Evolutionary conservation across 192 early-diverging fungal species (phyloP), one percentile per base, ranked within the genome.

Genomic region (Backusella tuberculispora): DNA sequence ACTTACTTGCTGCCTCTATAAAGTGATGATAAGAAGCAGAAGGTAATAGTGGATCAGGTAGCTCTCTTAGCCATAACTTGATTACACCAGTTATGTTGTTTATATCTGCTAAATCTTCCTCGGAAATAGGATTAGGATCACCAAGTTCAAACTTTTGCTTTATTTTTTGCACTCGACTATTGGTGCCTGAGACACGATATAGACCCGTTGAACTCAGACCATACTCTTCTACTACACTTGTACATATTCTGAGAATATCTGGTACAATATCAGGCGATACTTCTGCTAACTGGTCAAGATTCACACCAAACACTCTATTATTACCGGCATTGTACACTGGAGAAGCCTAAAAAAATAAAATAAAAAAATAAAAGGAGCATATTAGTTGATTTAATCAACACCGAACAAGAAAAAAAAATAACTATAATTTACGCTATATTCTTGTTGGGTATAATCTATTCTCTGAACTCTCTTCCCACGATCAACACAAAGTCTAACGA

Each of bases 11-110:
- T 4, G 93, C 93, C 38, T 89, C 89, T 43, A 95, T 82, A 29
- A 96, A 88, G 21, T 88, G 79, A 13, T 85, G 83, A 72, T 92
- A 96, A 74, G 86, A 81, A 8, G 69, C 66, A 56, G 83, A 80
- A 68, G 96, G 93, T 70, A 99, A 85, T 0, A 98, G 78, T 4
- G 95, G 92, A 66, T 96, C 95, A 3, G 96, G 94, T 13, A 99
- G 78, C 78, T 98, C 96, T 38, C 97, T 87, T 74, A 99, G 92
- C 88, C 93, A 99, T 64, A 96, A 84, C 77, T 99, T 99, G 8
- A 99, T 80, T 34, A 95, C 89, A 68, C 94, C 89, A 19, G 95
- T 82, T 6, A 97, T 85, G 72, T 90, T 92, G 77, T 96, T 93
- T 46, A 99, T 90, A 73, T 98, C 96, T 5, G 83, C 75, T 26